Percentiles rank a stretch among this genome's conserved stretches.
These are phyloP conservation scores for Geum urbanum DNA, from an alignment of 306 rosid genomes.

Conservation along the genomic window DNA sequence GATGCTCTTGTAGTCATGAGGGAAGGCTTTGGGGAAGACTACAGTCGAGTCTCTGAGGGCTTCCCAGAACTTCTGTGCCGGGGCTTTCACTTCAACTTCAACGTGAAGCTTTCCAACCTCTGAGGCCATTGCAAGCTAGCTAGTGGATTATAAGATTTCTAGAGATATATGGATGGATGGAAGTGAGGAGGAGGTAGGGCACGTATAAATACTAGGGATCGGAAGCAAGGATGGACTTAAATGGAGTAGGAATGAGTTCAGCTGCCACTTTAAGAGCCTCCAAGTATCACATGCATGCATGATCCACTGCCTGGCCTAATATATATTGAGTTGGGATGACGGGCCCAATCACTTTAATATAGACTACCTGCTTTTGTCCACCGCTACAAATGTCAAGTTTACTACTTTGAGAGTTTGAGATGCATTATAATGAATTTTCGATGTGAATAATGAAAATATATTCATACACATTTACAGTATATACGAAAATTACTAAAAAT, in stretches of 20 bases:
- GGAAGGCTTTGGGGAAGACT: slow-evolving; percentile 44
- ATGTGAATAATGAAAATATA: no score
- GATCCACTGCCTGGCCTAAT: neutral
- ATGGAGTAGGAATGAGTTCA: slow-evolving; percentile 31
- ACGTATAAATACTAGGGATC: slow-evolving; percentile 6
- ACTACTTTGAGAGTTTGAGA: no score
- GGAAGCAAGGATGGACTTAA: slow-evolving; percentile 28
- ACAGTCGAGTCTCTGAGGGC: slow-evolving; percentile 33
- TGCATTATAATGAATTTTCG: no score
- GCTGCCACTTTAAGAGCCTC: slow-evolving; percentile 29
- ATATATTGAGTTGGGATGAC: neutral
- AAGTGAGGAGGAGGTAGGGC: neutral
- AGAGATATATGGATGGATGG: neutral
- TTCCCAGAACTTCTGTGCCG: slow-evolving; percentile 40
- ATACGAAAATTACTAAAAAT: no score
- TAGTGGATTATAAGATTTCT: no score
- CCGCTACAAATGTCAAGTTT: neutral
- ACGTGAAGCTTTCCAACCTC: slow-evolving; percentile 35
- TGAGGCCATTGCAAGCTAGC: slow-evolving; percentile 20
- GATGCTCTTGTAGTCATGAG: slow-evolving; percentile 77
- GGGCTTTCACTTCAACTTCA: slow-evolving; percentile 43
- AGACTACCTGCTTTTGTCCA: neutral
- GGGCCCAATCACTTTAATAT: slow-evolving; percentile 11
- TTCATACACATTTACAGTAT: no score
- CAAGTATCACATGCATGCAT: slow-evolving; percentile 6